These are phyloP conservation scores for Cercospora zeae-maydis DNA, from an alignment of 2,329 filamentous ascomycete species.

Conservation along the genomic window DNA sequence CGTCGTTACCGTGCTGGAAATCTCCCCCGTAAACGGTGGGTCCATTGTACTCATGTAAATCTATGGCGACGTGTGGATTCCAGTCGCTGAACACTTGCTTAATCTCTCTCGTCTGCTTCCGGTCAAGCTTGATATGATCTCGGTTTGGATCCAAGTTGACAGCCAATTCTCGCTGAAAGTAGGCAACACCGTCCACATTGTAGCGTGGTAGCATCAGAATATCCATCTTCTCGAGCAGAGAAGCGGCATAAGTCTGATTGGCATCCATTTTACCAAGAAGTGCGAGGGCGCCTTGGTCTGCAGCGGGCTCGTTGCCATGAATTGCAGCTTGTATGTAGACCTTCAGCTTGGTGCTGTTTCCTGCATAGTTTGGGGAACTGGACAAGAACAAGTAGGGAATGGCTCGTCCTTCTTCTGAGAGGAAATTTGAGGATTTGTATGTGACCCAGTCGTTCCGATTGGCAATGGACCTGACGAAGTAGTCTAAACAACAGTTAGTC, in stretches of 20 bases:
- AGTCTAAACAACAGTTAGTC: slow-evolving; percentile 1
- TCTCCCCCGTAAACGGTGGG: slow-evolving; percentile 30
- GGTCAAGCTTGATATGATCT: slow-evolving; percentile 38
- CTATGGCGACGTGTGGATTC: slow-evolving; percentile 36
- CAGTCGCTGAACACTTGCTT: slow-evolving; percentile 35
- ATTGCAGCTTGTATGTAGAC: slow-evolving; percentile 37
- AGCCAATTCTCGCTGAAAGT: slow-evolving; percentile 37
- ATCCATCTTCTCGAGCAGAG: slow-evolving; percentile 36
- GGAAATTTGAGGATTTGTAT: slow-evolving; percentile 31
- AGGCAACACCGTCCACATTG: slow-evolving; percentile 39
- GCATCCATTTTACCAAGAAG: slow-evolving; percentile 37
- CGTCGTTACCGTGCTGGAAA: slow-evolving; percentile 38
- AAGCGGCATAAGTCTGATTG: slow-evolving; percentile 34
- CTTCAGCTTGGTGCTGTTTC: slow-evolving; percentile 26
- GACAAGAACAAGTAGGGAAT: slow-evolving; percentile 35
- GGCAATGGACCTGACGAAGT: slow-evolving; percentile 32
- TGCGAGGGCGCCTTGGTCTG: slow-evolving; percentile 37
- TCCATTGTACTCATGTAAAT: slow-evolving; percentile 39
- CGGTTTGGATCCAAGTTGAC: slow-evolving; percentile 39
- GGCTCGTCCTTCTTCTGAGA: slow-evolving; percentile 36
- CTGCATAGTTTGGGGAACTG: background rate
- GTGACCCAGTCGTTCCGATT: slow-evolving; percentile 37
- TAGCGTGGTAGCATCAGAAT: slow-evolving; percentile 38
- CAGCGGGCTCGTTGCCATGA: slow-evolving; percentile 40
- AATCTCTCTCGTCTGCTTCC: slow-evolving; percentile 37